Evolutionary conservation across 1,284 basidiomycete species (phyloP).

Genomic region (Ceratobasidium sp.): DNA sequence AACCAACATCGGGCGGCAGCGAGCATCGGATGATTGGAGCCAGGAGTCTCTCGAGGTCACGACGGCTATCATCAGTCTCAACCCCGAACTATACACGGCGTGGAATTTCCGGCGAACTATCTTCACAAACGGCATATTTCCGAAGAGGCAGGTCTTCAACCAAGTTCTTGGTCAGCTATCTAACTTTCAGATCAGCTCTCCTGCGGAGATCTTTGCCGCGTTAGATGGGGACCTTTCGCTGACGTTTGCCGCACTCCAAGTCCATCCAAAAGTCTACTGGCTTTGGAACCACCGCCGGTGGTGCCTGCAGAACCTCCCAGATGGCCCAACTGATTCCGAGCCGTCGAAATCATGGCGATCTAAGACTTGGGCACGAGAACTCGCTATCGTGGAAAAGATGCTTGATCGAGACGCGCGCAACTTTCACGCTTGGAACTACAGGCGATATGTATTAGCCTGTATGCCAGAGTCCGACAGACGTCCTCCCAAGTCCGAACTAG

Average conservation of each 20-base stretch:
- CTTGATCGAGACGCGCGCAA: slow-evolving; percentile 89
- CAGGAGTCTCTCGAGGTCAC: slow-evolving; percentile 77
- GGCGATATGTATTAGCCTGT: slow-evolving; percentile 80
- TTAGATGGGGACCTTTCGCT: slow-evolving; percentile 80
- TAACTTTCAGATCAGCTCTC: slow-evolving; percentile 60
- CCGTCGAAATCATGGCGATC: slow-evolving; percentile 69
- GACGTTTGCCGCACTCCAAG: slow-evolving; percentile 81
- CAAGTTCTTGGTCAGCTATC: slow-evolving; percentile 3
- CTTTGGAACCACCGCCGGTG: slow-evolving; percentile 97
- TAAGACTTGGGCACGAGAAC: slow-evolving; percentile 81
- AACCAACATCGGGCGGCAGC: slow-evolving; percentile 60
- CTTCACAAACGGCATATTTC: slow-evolving; percentile 77
- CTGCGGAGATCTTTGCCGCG: slow-evolving; percentile 69
- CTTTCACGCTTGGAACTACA: slow-evolving; percentile 93
- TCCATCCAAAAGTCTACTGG: slow-evolving; percentile 94
- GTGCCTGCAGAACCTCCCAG: slow-evolving; percentile 87
- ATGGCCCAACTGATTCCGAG: slow-evolving; percentile 62
- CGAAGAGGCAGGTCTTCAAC: slow-evolving; percentile 62
- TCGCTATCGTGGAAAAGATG: slow-evolving; percentile 89
- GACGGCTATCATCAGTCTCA: slow-evolving; percentile 78
- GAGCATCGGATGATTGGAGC: slow-evolving; percentile 71
- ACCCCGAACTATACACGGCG: slow-evolving; percentile 91
- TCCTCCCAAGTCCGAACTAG: slow-evolving; percentile 70
- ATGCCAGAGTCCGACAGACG: slow-evolving; percentile 64
- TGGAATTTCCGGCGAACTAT: slow-evolving; percentile 93